These are phyloP conservation scores for Didymella sp. DNA, from an alignment of 2,329 filamentous ascomycete species.

Conservation along the genomic window DNA sequence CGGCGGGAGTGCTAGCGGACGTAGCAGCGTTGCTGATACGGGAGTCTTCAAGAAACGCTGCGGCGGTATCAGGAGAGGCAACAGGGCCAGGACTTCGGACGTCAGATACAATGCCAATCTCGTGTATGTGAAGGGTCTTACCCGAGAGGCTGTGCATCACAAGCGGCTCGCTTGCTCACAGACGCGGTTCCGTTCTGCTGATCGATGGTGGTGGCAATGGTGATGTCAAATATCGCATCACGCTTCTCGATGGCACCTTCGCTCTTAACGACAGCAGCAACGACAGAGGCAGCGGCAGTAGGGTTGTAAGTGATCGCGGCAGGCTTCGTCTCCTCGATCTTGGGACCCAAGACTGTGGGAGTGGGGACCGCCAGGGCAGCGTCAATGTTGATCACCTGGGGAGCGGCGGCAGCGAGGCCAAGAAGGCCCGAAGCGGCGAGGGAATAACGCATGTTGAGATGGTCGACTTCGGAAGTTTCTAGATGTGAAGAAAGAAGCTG, in stretches of 20 bases:
- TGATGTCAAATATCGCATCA: not conserved
- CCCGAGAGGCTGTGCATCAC: too few species aligned
- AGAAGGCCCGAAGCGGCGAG: conserved; percentile 24
- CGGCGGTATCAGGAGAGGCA: not conserved
- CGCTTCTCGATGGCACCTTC: conserved; percentile 10
- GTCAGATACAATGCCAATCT: not conserved
- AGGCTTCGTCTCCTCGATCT: conserved; percentile 32
- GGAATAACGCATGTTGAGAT: conserved; percentile 30
- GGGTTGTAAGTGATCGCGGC: conserved; percentile 38
- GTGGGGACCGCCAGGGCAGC: conserved; percentile 45
- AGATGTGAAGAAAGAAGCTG: conserved; percentile 6
- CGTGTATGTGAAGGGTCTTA: too few species aligned
- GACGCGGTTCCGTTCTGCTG: too few species aligned
- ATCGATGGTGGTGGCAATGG: too few species aligned
- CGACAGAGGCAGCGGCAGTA: conserved; percentile 34
- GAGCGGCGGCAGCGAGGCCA: conserved; percentile 28
- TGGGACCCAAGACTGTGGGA: conserved; percentile 33
- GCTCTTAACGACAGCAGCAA: conserved; percentile 11
- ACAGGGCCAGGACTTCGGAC: not conserved
- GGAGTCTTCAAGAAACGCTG: not conserved
- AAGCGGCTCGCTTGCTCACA: too few species aligned
- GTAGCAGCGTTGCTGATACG: too few species aligned
- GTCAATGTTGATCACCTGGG: conserved; percentile 46
- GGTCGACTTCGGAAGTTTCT: not conserved
- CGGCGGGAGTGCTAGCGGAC: too few species aligned